Evolutionary conservation across 73 alveolate genomes (phyloP).

Genomic region (Tetrahymena borealis): DNA sequence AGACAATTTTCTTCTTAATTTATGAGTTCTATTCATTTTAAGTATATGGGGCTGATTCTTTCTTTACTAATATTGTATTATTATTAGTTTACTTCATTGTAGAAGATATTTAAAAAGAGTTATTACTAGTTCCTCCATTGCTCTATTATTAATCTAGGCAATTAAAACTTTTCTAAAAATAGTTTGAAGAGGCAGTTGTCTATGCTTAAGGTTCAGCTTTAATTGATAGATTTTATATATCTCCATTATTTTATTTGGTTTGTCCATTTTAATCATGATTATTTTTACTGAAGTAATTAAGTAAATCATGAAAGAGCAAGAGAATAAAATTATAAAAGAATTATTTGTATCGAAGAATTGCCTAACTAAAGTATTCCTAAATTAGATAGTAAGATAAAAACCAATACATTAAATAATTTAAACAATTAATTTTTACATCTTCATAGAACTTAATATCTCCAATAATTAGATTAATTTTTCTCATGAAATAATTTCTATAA

Average conservation of each 20-base stretch:
- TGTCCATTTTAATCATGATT: not conserved
- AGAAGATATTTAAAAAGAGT: not conserved
- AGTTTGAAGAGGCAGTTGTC: not conserved
- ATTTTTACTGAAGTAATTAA: not conserved
- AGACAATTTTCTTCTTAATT: not conserved
- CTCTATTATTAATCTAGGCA: not conserved
- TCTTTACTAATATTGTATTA: not conserved
- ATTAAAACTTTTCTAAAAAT: not conserved
- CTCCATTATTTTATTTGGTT: not conserved
- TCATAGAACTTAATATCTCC: not conserved
- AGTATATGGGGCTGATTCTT: not conserved
- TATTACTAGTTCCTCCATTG: not conserved
- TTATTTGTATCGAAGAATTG: not conserved
- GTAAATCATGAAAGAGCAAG: not conserved
- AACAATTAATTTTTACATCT: not conserved
- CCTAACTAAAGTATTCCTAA: not conserved
- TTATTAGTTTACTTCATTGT: not conserved
- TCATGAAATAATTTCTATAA: not conserved
- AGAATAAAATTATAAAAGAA: not conserved
- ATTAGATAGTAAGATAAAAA: too few relatives aligned
- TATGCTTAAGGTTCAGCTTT: not conserved
- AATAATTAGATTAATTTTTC: not conserved
- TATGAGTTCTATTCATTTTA: not conserved
- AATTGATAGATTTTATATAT: not conserved
- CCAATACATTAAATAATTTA: too few relatives aligned